Evolutionary conservation across 164 flowering plant genomes (phyloP).

Genomic region (Akebia trifoliata): DNA sequence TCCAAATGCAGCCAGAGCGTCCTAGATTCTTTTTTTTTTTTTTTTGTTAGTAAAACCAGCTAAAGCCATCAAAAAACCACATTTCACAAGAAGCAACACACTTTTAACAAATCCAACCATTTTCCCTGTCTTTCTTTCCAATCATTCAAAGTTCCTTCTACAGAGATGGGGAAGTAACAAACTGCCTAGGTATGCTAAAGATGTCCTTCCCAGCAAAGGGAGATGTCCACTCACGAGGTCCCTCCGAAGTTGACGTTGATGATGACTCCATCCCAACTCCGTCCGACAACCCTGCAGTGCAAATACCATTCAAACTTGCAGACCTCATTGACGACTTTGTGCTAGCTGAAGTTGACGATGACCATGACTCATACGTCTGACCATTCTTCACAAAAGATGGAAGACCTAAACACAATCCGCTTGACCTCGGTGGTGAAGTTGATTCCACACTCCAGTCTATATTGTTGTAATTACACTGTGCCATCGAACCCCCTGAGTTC

Average conservation of each 20-base stretch:
- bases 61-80: slow-evolving; percentile 6
- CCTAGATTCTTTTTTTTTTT: neutral
- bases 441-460: slow-evolving; percentile 72
- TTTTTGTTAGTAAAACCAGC: too few relatives aligned
- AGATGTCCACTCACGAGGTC: slow-evolving; percentile 64
- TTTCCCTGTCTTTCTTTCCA: slow-evolving; percentile 4
- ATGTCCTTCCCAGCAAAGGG: slow-evolving; percentile 66
- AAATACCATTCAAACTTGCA: slow-evolving; percentile 16
- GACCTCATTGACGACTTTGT: slow-evolving; percentile 22
- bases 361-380: slow-evolving; percentile 28
- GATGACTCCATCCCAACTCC: slow-evolving; percentile 21
- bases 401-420: slow-evolving; percentile 36
- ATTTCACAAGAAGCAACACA: slow-evolving; percentile 15
- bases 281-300: slow-evolving; percentile 37
- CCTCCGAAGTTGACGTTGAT: slow-evolving; percentile 16
- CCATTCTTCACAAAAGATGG: slow-evolving; percentile 25
- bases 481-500: slow-evolving; percentile 46
- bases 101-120: slow-evolving; percentile 15
- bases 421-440: slow-evolving; percentile 20
- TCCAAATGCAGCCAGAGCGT: neutral
- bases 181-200: slow-evolving; percentile 61
- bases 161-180: slow-evolving; percentile 62
- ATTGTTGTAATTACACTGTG: slow-evolving; percentile 54
- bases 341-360: slow-evolving; percentile 9
- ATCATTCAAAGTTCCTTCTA: slow-evolving; percentile 23